Conservation (phyloP, 139 green algal species). For the Trebouxia sp. region DNA sequence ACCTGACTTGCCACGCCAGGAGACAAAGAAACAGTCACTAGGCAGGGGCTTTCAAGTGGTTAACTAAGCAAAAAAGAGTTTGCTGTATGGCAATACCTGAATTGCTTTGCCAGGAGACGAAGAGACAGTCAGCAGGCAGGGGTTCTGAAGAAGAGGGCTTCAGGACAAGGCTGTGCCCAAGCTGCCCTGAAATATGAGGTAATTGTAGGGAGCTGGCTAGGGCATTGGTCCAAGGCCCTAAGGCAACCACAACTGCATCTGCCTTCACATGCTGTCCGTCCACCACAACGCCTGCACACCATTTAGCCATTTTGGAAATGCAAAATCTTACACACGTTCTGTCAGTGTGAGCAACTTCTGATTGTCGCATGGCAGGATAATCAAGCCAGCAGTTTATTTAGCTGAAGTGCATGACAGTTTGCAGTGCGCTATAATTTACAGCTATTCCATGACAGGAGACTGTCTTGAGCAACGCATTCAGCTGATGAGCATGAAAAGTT, state of each 20-base stretch:
- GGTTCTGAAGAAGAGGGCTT: neutral
- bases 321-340: too few relatives aligned
- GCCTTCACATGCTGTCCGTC: constrained; percentile 43
- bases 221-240: constrained; percentile 71
- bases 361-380: too few relatives aligned
- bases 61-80: too few relatives aligned
- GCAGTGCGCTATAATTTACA: too few relatives aligned
- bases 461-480: too few relatives aligned
- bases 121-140: constrained; percentile 5
- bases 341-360: too few relatives aligned
- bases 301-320: too few relatives aligned
- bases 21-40: constrained; percentile 11
- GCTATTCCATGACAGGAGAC: too few relatives aligned
- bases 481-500: too few relatives aligned
- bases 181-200: constrained; percentile 20
- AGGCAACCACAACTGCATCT: constrained; percentile 71
- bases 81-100: neutral
- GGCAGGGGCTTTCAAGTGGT: neutral
- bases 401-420: too few relatives aligned
- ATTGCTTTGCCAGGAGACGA: constrained; percentile 15
- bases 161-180: constrained; percentile 16
- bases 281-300: constrained; percentile 44
- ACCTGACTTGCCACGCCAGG: constrained; percentile 9
- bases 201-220: constrained; percentile 12
- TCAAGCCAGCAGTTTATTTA: too few relatives aligned